phyloP scores from a whole-genome alignment of 192 early-diverging fungal genomes.

The Coemansia sp. region DNA sequence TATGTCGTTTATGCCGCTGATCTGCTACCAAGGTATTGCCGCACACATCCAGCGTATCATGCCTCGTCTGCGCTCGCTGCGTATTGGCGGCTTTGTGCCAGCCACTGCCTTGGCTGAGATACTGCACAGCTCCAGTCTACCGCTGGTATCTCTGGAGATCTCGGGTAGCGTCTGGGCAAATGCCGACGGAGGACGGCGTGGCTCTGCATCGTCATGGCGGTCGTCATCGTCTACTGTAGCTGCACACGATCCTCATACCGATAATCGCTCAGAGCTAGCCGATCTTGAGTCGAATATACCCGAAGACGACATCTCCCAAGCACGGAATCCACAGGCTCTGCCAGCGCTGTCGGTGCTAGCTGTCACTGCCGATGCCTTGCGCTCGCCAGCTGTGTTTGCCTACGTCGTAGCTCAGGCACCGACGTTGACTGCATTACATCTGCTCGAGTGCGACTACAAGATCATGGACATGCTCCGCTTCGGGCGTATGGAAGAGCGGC shows the following conservation, averaged over 20 bases:
- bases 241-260: neutral
- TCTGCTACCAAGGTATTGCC: slow-evolving; percentile 43
- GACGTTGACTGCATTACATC: slow-evolving; percentile 25
- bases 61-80: slow-evolving; percentile 39
- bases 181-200: slow-evolving; percentile 21
- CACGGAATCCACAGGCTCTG: neutral
- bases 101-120: slow-evolving; percentile 38
- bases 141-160: slow-evolving; percentile 31
- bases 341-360: slow-evolving; percentile 20
- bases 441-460: slow-evolving; percentile 31
- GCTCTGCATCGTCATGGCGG: slow-evolving; percentile 27
- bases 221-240: slow-evolving; percentile 28
- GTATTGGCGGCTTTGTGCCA: slow-evolving; percentile 37
- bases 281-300: neutral
- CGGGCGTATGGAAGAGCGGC: slow-evolving; percentile 23
- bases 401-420: slow-evolving; percentile 29
- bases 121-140: slow-evolving; percentile 15
- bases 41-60: slow-evolving; percentile 29
- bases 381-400: slow-evolving; percentile 27
- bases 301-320: neutral
- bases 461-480: slow-evolving; percentile 23
- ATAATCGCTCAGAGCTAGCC: neutral
- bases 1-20: slow-evolving; percentile 50
- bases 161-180: slow-evolving; percentile 44
- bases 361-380: slow-evolving; percentile 38